A percentile compares a stretch with the other conserved stretches of the same genome.
phyloP scores from a whole-genome alignment of 768 basidiomycete genomes.

The Lactarius indigo region DNA sequence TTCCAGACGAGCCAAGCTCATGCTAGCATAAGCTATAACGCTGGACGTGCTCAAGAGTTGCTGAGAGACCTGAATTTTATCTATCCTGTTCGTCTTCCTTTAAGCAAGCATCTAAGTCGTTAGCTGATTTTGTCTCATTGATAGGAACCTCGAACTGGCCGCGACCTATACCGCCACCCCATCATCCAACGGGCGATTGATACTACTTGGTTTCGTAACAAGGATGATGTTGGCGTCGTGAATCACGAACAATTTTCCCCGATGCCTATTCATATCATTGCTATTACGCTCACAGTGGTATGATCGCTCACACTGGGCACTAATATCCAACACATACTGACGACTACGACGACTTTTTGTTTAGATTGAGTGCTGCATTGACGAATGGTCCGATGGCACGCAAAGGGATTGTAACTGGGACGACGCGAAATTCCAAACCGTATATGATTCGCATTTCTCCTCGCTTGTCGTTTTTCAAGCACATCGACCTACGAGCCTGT shows the following conservation, averaged over 20 bases:
- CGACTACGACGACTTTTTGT: not conserved
- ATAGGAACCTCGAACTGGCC: not conserved
- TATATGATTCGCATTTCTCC: not conserved
- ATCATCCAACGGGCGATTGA: slow-evolving; percentile 9
- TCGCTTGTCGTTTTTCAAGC: not conserved
- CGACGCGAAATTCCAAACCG: not conserved
- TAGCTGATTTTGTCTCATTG: not conserved
- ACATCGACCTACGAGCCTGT: not conserved
- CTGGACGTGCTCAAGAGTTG: not conserved
- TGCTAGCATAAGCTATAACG: not conserved
- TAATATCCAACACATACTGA: not conserved
- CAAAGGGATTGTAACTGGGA: not conserved
- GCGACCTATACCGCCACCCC: slow-evolving; percentile 4
- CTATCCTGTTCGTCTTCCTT: slow-evolving; percentile 5
- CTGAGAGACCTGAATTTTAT: slow-evolving; percentile 15
- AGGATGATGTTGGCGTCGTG: slow-evolving; percentile 1
- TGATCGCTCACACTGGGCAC: not conserved
- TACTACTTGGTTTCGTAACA: slow-evolving; percentile 2
- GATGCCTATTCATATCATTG: not conserved
- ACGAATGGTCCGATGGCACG: slow-evolving; percentile 1
- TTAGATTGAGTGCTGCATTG: not conserved
- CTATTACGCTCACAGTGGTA: slow-evolving; percentile 6
- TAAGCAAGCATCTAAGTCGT: not conserved
- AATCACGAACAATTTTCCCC: not conserved
- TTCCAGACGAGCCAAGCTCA: slow-evolving; percentile 1